phyloP scores from a whole-genome alignment of 208 protist species.

The Leishmania major region DNA sequence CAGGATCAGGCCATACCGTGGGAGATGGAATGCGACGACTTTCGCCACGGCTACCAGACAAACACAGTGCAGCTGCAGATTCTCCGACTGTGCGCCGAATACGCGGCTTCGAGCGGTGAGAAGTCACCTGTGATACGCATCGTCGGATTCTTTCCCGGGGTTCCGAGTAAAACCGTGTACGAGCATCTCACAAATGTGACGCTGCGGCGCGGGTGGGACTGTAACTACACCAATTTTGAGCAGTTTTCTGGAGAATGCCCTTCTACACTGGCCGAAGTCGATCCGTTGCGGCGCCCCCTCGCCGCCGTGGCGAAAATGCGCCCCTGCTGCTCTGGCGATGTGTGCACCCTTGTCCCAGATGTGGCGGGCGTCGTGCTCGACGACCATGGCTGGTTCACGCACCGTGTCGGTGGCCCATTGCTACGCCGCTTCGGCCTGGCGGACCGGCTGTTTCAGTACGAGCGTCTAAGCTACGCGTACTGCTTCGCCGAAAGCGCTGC shows the following conservation, averaged over 20 bases:
- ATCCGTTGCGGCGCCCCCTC: conserved; percentile 23
- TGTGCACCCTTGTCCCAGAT: conserved; percentile 45
- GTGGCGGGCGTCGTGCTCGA: conserved; percentile 31
- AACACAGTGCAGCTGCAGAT: conserved; percentile 37
- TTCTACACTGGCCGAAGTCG: not conserved
- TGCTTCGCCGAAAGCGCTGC: not conserved
- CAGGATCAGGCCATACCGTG: conserved; percentile 15
- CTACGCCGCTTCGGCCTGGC: conserved; percentile 49
- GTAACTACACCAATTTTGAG: conserved; percentile 61
- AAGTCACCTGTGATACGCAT: conserved; percentile 57
- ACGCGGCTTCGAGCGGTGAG: conserved; percentile 22
- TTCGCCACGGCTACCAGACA: not conserved
- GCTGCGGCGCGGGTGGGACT: conserved; percentile 51
- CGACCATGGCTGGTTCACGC: conserved; percentile 44
- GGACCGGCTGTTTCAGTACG: conserved; percentile 61
- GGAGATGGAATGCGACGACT: conserved; percentile 25
- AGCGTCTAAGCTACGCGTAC: conserved; percentile 39
- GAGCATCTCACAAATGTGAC: conserved; percentile 48
- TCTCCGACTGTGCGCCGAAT: conserved; percentile 35
- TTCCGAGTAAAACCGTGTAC: conserved; percentile 35
- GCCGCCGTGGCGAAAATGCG: conserved; percentile 34
- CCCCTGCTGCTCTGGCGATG: conserved; percentile 31
- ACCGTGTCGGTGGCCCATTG: conserved; percentile 47
- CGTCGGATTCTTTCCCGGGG: conserved; percentile 54
- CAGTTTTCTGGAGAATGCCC: conserved; percentile 19